These are phyloP conservation scores for Dactylellina cionopaga DNA, from an alignment of 2,329 filamentous ascomycete genomes.

Conservation along the genomic window DNA sequence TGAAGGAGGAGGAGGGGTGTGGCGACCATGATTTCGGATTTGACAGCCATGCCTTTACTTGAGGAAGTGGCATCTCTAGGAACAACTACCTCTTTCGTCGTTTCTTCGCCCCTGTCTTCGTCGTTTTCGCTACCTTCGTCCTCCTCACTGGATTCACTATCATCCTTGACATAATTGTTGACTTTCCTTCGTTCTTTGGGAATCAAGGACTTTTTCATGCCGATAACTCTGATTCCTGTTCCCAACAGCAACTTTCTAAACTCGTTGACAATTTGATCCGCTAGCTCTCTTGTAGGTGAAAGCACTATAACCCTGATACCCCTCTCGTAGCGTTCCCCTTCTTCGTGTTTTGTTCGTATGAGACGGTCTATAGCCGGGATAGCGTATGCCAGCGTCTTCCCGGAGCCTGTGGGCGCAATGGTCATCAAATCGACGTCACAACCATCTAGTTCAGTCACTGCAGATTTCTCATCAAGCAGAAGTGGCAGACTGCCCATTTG, in stretches of 20 bases:
- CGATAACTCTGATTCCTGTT: constrained; percentile 80
- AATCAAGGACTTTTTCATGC: constrained; percentile 83
- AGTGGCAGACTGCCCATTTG: constrained; percentile 87
- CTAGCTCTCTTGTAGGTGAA: constrained; percentile 81
- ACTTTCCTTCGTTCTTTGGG: constrained; percentile 45
- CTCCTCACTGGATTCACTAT: constrained; percentile 59
- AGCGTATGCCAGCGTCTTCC: constrained; percentile 93
- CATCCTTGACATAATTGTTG: constrained; percentile 58
- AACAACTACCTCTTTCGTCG: constrained; percentile 23
- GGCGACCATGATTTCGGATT: constrained; percentile 80
- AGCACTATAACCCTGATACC: constrained; percentile 75
- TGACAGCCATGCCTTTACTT: constrained; percentile 66
- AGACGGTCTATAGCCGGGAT: constrained; percentile 79
- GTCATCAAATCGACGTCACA: constrained; percentile 78
- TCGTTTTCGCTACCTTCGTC: constrained; percentile 58
- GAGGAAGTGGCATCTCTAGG: constrained; percentile 46
- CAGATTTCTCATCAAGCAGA: constrained; percentile 69
- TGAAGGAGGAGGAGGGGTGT: constrained; percentile 83
- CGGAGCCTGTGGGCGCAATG: constrained; percentile 92
- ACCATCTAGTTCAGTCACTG: constrained; percentile 58
- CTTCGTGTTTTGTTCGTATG: constrained; percentile 67
- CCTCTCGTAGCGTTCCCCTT: constrained; percentile 62
- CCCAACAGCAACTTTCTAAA: constrained; percentile 80
- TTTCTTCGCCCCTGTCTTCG: constrained; percentile 61
- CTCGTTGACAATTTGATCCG: constrained; percentile 83